Evolutionary conservation across 768 basidiomycete genomes (phyloP), one percentile per base, ranked within the genome.

Genomic region (Pleurotus giganteus): DNA sequence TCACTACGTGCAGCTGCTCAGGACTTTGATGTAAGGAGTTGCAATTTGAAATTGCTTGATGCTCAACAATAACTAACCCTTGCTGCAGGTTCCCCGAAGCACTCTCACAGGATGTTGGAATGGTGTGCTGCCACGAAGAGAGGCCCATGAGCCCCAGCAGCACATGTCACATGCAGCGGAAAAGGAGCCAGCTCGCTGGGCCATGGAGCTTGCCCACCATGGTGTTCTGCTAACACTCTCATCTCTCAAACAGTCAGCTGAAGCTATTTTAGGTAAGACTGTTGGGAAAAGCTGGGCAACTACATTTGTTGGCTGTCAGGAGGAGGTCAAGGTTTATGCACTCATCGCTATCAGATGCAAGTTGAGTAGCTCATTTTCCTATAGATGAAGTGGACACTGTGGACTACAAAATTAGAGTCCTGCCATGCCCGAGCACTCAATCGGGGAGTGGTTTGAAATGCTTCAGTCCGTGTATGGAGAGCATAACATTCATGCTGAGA

Each of bases 401-500:
- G 53, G 56, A 60, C 69, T 3, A 19, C 41, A 17, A 5, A 36
- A 36, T 37, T 57, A 9, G 57, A 57, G 24, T 7, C 44, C 31
- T 45, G 53, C 28, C 55, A 65, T 26, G 70, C 65, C 2, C 53
- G 64, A 37, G 63, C 63, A 0, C 71, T 78, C 57, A 76, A 77
- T 55, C 37, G 9, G 60, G 1, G 19, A 65, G 7, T 65, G 69
- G 50, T 72, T 71, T 37, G 32, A 61, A 1, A 24, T 63, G 1
- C 59, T 70, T 1, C 31, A 58, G 4, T 43, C 62, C 4, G 21
- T 66, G 12, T 52, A 72, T 13, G 13, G 60, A 4, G 44, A 63
- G 23, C 43, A 66, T 23, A 47, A 59, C 9, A 69, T 72, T 24
- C 60, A 64, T 7, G 46, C 47, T 28, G 58, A 67, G 42, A 69